Evolutionary conservation across 2,329 filamentous ascomycete genomes (phyloP), one percentile per base, ranked within the genome.

Genomic region (Aspergillus versicolor): DNA sequence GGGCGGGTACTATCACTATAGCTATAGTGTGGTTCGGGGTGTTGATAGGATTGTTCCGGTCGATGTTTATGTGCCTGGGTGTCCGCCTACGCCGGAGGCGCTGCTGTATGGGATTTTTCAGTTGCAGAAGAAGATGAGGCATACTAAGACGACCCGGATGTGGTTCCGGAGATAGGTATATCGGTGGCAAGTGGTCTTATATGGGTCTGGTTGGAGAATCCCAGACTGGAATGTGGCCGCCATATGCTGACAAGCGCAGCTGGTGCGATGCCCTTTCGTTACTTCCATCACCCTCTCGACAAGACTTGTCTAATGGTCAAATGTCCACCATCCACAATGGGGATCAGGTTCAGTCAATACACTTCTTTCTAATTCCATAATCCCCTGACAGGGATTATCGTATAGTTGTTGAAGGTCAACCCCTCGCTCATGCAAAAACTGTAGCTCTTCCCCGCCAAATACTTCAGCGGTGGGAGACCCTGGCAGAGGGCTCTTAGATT

Each of bases 1-100:
- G 61, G 90, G 90, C 67, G 90, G 90, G 56, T 93, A 93, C 79
- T 93, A 93, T 73, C 90, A 93, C 78, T 93, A 93, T 79, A 90
- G 87, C 75, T 93, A 93, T 77, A 87, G 83, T 54, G 89, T 92
- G 52, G 87, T 88, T 51, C 84, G 89, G 58, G 89, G 89, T 38
- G 91, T 88, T 69, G 89, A 92, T 75, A 80, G 89, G 60, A 88
- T 92, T 69, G 87, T 92, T 27, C 89, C 89, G 13, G 89, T 92
- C 59, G 89, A 92, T 73, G 84, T 92, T 48, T 92, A 92, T 71
- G 89, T 92, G 13, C 89, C 89, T 47, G 89, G 89, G 19, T 92
- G 89, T 79, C 81, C 81, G 32, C 81, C 81, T 8, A 83, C 81
- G 5, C 79, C 78, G 24, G 81, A 83, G 70, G 81, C 81, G 53